Base-by-base conservation (phyloP, 2,329 filamentous ascomycete genomes). In the Neofusicoccum sp. region DNA sequence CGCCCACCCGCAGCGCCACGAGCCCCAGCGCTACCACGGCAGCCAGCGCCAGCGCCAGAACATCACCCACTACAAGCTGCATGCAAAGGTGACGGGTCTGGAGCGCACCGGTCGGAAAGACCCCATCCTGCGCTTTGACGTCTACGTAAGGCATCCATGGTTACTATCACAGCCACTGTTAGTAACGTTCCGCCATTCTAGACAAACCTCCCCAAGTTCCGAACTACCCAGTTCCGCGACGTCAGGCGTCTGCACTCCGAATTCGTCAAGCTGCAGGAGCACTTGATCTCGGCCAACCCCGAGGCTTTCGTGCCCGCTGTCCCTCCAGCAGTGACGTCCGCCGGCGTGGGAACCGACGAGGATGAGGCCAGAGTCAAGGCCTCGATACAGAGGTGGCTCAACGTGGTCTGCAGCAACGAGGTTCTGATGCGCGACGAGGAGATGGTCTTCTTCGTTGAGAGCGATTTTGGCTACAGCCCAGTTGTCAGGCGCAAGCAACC, bases 201-300 rank as follows among this genome's bases (percentile, higher is more conserved):
- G 95, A 99, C 95, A 68, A 99, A 99, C 78, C 89, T 99, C n/a
- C 93, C 94, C 60, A 94, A 94, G 70, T 99, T 97, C 78, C 88
- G 95, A 71, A 99, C 95, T 0, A 99, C 95, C 4, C 95, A 99
- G 77, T 99, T 97, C 80, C 93, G 95, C 73, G 95, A 99, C 78
- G 93, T 99, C 68, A 91, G 95, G 70, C 91, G 95, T 65, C 89
- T 96, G 66, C 95, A 99, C 78, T 93, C 92, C 52, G 95, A 99
- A 75, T 99, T 99, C 72, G 85, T 92, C 67, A 99, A 98, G 78
- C 88, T 99, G n/a, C 92, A 91, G 62, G 91, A 97, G 64, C 95
- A 99, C 77, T 83, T 99, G 63, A 93, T 97, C 76, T 97, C 94
- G 29, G 93, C 94, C n/a, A 98, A 98, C 72, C 95, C 95, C 3